Percentiles rank a stretch among this genome's conserved stretches.
These are phyloP conservation scores for Amanita rubescens DNA, from an alignment of 768 basidiomycete species.

Conservation along the genomic window DNA sequence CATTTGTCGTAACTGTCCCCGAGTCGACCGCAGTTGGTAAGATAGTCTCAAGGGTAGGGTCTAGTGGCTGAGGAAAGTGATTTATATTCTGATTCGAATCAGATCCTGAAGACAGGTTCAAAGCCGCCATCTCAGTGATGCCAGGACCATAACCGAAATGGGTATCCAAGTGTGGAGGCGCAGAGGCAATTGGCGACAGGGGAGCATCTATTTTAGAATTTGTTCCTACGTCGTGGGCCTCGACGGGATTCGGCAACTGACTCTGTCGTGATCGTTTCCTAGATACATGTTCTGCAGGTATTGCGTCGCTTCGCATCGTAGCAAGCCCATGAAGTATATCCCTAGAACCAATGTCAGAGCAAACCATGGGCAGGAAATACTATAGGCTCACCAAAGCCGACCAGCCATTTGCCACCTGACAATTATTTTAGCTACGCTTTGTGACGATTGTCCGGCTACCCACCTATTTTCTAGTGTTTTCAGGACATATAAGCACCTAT, in stretches of 20 bases:
- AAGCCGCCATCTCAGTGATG: not conserved
- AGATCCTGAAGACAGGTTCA: not conserved
- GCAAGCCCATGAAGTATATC: constrained; percentile 55
- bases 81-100: not conserved
- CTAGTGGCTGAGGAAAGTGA: not conserved
- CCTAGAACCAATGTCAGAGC: constrained; percentile 23
- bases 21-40: not conserved
- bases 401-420: constrained; percentile 32
- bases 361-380: constrained; percentile 16
- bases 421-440: not conserved
- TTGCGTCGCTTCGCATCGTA: constrained; percentile 43
- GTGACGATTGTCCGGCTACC: not conserved
- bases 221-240: not conserved
- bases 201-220: not conserved
- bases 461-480: constrained; percentile 28
- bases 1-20: constrained; percentile 15
- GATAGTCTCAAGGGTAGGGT: not conserved
- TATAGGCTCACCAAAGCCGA: constrained; percentile 24
- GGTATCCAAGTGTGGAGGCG: not conserved
- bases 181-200: not conserved
- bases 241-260: not conserved
- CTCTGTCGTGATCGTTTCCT: constrained; percentile 44
- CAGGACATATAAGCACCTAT: constrained; percentile 44
- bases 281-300: constrained; percentile 28
- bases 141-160: not conserved